phyloP scores from a whole-genome alignment of 208 protist genomes.

The Leishmania gerbilli region DNA sequence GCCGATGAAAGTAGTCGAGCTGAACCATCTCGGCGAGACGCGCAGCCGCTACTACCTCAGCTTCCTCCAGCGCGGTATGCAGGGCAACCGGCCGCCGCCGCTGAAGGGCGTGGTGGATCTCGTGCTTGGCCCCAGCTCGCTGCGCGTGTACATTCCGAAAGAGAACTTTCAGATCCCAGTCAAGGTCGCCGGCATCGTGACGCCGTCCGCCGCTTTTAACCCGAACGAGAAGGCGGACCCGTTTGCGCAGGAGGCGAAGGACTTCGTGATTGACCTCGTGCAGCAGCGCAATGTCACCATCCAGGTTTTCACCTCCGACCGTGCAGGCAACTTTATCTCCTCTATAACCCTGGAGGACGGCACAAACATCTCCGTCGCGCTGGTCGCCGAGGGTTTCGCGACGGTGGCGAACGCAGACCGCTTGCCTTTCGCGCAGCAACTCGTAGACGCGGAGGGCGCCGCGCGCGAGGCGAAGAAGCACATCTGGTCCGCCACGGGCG shows the following conservation, averaged over 20 bases:
- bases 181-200: slow-evolving; percentile 83
- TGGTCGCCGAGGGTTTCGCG: slow-evolving; percentile 76
- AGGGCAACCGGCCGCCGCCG: slow-evolving; percentile 72
- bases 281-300: slow-evolving; percentile 86
- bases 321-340: slow-evolving; percentile 87
- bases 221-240: slow-evolving; percentile 47
- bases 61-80: slow-evolving; percentile 91
- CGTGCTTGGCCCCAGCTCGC: slow-evolving; percentile 77
- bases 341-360: slow-evolving; percentile 63
- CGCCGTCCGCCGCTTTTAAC: slow-evolving; percentile 57
- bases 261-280: slow-evolving; percentile 60
- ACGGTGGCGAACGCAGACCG: slow-evolving; percentile 77
- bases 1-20: slow-evolving; percentile 73
- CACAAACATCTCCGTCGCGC: slow-evolving; percentile 71
- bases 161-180: slow-evolving; percentile 89
- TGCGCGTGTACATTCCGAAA: slow-evolving; percentile 88
- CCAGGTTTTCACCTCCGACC: slow-evolving; percentile 85
- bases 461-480: slow-evolving; percentile 56
- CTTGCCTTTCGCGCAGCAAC: slow-evolving; percentile 73
- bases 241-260: slow-evolving; percentile 78
- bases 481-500: slow-evolving; percentile 61
- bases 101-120: slow-evolving; percentile 80
- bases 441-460: slow-evolving; percentile 66
- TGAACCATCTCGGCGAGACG: slow-evolving; percentile 80
- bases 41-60: slow-evolving; percentile 86